phyloP scores from a whole-genome alignment of 163 green algal species.

The Chloromonas sp. region DNA sequence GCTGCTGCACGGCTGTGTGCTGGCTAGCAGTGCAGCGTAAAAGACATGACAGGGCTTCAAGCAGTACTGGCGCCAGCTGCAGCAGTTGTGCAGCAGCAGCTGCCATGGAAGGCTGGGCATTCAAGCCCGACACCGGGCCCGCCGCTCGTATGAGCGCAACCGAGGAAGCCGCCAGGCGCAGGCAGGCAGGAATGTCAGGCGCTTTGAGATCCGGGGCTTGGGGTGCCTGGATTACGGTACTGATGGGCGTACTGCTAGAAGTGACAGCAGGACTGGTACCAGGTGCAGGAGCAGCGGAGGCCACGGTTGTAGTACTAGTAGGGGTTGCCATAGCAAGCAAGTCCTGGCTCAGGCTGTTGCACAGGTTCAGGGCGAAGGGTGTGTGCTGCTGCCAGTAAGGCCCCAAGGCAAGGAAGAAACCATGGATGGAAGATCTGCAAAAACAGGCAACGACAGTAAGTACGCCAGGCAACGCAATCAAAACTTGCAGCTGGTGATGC shows the following conservation, averaged over 20 bases:
- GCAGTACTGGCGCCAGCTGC: background rate
- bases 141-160: too few relatives aligned
- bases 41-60: background rate
- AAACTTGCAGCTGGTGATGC: too few relatives aligned
- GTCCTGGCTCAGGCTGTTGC: background rate
- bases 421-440: background rate
- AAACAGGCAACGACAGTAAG: background rate
- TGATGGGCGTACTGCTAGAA: background rate
- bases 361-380: background rate
- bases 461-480: background rate
- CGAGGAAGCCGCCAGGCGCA: background rate
- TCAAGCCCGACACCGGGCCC: background rate
- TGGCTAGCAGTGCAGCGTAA: background rate
- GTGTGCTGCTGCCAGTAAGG: background rate
- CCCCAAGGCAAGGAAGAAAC: background rate
- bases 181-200: background rate
- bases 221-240: background rate
- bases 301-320: background rate
- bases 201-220: background rate
- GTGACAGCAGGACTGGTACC: background rate
- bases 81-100: background rate
- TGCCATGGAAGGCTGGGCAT: background rate
- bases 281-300: background rate
- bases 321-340: background rate
- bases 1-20: background rate